phyloP scores from a whole-genome alignment of 2,329 filamentous ascomycete genomes.

The Aspergillus sp. region DNA sequence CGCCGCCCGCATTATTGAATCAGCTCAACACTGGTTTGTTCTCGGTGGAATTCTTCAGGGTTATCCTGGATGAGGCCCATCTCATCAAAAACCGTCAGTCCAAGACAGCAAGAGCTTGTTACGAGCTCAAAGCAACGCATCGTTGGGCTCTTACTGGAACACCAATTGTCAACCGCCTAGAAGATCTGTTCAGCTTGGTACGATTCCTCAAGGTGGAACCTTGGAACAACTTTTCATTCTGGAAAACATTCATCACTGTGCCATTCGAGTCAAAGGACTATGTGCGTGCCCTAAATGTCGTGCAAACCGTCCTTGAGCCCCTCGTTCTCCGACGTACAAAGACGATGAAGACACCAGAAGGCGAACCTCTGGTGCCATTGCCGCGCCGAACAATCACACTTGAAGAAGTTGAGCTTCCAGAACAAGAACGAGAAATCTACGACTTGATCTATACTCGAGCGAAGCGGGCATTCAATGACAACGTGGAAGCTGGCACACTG shows the following conservation, averaged over 20 bases:
- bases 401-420: slow-evolving; percentile 78
- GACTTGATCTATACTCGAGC: slow-evolving; percentile 81
- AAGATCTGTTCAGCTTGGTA: slow-evolving; percentile 90
- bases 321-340: slow-evolving; percentile 94
- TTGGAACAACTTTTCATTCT: slow-evolving; percentile 98
- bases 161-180: slow-evolving; percentile 91
- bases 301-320: slow-evolving; percentile 93
- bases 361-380: slow-evolving; percentile 73
- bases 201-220: slow-evolving; percentile 91
- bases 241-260: slow-evolving; percentile 97
- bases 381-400: slow-evolving; percentile 80
- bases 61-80: slow-evolving; percentile 94
- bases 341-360: slow-evolving; percentile 93
- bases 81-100: slow-evolving; percentile 86
- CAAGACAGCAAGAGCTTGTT: slow-evolving; percentile 93
- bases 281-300: slow-evolving; percentile 86
- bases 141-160: slow-evolving; percentile 94
- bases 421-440: slow-evolving; percentile 84
- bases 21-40: slow-evolving; percentile 61
- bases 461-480: slow-evolving; percentile 77
- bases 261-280: slow-evolving; percentile 96
- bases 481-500: slow-evolving; percentile 84
- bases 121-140: slow-evolving; percentile 78
- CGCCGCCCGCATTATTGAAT: too few relatives aligned
- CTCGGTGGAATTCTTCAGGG: slow-evolving; percentile 86